Percentiles rank a stretch among this genome's conserved stretches.
These are phyloP conservation scores for Kazachstania psychrophila DNA, from an alignment of 805 yeast species.

Conservation along the genomic window DNA sequence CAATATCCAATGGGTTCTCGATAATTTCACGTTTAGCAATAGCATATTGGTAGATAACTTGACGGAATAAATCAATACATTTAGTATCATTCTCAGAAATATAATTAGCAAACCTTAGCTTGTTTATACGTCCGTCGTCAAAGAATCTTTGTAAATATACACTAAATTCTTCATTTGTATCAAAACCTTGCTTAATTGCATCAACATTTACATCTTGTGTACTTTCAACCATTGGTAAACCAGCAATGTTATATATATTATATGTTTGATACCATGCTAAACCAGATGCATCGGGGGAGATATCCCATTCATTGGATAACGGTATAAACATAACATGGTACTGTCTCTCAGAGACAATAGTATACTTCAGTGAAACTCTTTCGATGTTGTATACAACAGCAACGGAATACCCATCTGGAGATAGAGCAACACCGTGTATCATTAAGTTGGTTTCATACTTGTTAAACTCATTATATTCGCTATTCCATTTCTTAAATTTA, in stretches of 20 bases:
- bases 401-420: slow-evolving; percentile 25
- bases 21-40: slow-evolving; percentile 11
- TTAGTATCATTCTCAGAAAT: slow-evolving; percentile 9
- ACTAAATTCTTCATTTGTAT: slow-evolving; percentile 13
- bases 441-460: slow-evolving; percentile 23
- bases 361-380: slow-evolving; percentile 22
- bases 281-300: slow-evolving; percentile 21
- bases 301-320: slow-evolving; percentile 20
- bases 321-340: slow-evolving; percentile 23
- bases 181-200: slow-evolving; percentile 1
- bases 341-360: slow-evolving; percentile 22
- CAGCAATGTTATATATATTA: slow-evolving; percentile 16
- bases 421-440: slow-evolving; percentile 22
- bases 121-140: slow-evolving; percentile 13
- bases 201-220: background rate
- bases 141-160: slow-evolving; percentile 15
- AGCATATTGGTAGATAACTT: slow-evolving; percentile 23
- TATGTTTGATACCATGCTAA: slow-evolving; percentile 30
- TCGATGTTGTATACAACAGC: slow-evolving; percentile 24
- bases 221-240: slow-evolving; percentile 11
- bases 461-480: slow-evolving; percentile 16
- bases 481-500: slow-evolving; percentile 25
- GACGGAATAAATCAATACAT: slow-evolving; percentile 15
- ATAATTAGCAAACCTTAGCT: slow-evolving; percentile 18
- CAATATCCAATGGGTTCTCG: slow-evolving; percentile 20